A percentile compares a stretch with the other conserved stretches of the same genome.
phyloP scores from a whole-genome alignment of 2,329 filamentous ascomycete species.

The Daldinia eschscholtzii region DNA sequence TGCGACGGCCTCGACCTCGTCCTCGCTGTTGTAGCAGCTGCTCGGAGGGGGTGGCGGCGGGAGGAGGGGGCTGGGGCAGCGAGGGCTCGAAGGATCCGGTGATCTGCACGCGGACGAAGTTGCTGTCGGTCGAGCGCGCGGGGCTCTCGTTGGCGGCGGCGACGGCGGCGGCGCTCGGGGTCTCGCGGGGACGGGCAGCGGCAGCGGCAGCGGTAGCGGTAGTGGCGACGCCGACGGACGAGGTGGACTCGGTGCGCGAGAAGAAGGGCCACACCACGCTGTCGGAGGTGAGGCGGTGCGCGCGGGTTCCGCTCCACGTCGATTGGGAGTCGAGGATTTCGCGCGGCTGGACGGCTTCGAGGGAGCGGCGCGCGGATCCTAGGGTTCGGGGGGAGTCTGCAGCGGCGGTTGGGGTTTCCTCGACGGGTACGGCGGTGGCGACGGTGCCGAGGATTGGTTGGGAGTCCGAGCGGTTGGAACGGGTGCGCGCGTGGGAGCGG shows the following conservation, averaged over 20 bases:
- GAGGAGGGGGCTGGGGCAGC: background rate
- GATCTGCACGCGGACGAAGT: constrained; percentile 19
- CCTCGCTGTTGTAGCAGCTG: no score
- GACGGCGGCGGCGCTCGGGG: background rate
- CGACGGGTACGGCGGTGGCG: background rate
- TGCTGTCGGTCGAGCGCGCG: background rate
- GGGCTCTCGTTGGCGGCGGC: background rate
- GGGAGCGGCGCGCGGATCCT: constrained; percentile 5
- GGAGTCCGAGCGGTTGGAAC: constrained; percentile 3
- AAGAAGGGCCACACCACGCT: constrained; percentile 16
- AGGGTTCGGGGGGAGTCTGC: background rate
- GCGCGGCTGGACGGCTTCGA: constrained; percentile 19
- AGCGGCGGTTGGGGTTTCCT: no score
- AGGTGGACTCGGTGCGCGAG: constrained; percentile 6
- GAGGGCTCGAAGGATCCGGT: background rate
- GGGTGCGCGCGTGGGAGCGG: background rate
- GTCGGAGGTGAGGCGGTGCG: background rate
- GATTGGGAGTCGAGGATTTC: constrained; percentile 9
- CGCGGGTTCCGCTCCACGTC: background rate
- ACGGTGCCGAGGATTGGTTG: background rate
- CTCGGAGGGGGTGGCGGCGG: background rate
- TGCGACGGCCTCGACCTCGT: background rate
- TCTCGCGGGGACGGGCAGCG: background rate
- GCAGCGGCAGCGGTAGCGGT: no score
- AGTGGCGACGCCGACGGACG: background rate